A percentile compares a stretch with the other conserved stretches of the same genome.
Evolutionary conservation across 495 filamentous ascomycete genomes (phyloP).

Genomic region (Cairneyella variabilis): DNA sequence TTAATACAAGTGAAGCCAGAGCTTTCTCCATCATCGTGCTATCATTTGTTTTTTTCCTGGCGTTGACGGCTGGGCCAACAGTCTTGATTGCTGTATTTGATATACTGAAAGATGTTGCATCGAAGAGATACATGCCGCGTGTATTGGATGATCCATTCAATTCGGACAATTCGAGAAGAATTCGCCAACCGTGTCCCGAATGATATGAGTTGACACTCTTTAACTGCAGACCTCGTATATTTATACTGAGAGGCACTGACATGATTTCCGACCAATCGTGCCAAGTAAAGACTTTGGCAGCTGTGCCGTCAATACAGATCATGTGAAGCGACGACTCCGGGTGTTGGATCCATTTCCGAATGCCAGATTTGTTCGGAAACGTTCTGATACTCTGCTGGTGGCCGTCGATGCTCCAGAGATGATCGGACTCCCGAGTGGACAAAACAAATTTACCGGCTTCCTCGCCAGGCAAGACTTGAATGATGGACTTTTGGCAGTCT

Average conservation of each 20-base stretch:
- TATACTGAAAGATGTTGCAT: slow-evolving; percentile 9
- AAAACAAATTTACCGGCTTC: slow-evolving; percentile 22
- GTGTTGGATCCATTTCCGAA: slow-evolving; percentile 26
- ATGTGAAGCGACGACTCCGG: slow-evolving; percentile 17
- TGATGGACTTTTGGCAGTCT: slow-evolving; percentile 18
- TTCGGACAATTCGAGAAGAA: slow-evolving; percentile 27
- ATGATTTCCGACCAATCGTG: slow-evolving; percentile 27
- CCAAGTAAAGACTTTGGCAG: slow-evolving; percentile 24
- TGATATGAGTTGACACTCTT: slow-evolving; percentile 18
- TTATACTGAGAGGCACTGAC: slow-evolving; percentile 12
- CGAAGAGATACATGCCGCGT: slow-evolving; percentile 13
- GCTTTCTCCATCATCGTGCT: background rate
- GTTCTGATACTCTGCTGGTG: slow-evolving; percentile 3
- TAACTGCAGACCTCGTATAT: slow-evolving; percentile 16
- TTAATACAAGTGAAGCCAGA: background rate
- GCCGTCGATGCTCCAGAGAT: slow-evolving; percentile 24
- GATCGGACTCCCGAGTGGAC: slow-evolving; percentile 24
- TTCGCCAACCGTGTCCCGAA: slow-evolving; percentile 2
- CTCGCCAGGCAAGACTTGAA: slow-evolving; percentile 18
- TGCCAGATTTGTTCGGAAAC: slow-evolving; percentile 6
- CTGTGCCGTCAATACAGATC: slow-evolving; percentile 25
- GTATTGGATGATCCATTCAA: slow-evolving; percentile 23
- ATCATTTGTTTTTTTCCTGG: background rate
- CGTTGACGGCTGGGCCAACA: background rate
- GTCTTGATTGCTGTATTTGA: background rate